Base-by-base conservation (phyloP, 352 stramenopile genomes). In the Halophytophthora batemanensis region DNA sequence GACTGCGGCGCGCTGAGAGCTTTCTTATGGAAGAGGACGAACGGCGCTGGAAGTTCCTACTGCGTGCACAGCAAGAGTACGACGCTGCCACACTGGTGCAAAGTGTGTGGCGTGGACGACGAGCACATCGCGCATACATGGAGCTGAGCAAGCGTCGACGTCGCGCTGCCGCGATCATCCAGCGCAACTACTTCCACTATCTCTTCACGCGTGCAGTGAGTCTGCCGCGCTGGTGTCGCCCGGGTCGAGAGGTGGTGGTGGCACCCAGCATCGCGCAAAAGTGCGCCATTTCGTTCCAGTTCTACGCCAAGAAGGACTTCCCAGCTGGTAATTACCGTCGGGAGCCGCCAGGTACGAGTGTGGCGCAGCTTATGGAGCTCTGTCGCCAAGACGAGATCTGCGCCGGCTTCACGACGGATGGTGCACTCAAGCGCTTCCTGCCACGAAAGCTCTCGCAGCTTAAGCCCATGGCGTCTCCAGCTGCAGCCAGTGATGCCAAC, bases 291-390 rank as follows among this genome's bases (percentile, higher is more conserved):
- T 71, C 64, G 14, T 93, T 93, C 58, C 75, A 87, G 47, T 93
- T 93, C 59, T 90, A 90, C 49, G 50, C 62, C 2, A 71, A 67
- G 21, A 90, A 81, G 46, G 82, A 93, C 45, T 90, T 93, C 28
- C 65, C 76, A 2, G 60, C 70, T 11, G 82, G 80, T 2, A 93
- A 90, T 36, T 87, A 80, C 63, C 62, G 63, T 14, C 65, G 69
- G 6, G 44, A 90, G 18, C 39, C 66, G 7, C 56, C 69, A 17
- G 61, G 46, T 21, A 41, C 58, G 13, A 69, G 46, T 4, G n/a
- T 86, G 2, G 11, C 33, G 0, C 53, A 74, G 45, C 66, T 93
- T 31, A 84, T 84, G 69, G 66, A 87, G 14, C 52, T 76, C 13
- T 80, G 75, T 28, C 74, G 77, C 5, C 55, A 77, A 21, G 82